Conservation (phyloP, 1,139 yeast species). For the Torulaspora globosa region DNA sequence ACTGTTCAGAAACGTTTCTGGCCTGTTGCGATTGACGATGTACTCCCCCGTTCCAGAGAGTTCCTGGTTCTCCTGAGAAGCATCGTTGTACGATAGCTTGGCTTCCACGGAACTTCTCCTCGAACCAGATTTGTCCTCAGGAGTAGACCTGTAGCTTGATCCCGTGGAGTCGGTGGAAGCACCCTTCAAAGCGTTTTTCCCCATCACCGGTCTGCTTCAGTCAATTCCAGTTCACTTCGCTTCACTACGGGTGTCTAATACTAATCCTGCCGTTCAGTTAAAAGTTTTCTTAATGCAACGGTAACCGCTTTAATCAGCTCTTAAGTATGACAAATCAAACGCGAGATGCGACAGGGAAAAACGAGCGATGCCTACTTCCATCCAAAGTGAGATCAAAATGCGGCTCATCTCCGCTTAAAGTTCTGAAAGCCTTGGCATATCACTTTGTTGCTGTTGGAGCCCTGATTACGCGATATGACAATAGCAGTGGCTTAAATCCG, state of each 20-base stretch:
- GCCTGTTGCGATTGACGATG: constrained; percentile 27
- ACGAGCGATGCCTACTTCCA: not conserved
- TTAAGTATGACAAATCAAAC: not conserved
- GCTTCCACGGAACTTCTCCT: constrained; percentile 3
- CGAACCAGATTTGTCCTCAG: constrained; percentile 1
- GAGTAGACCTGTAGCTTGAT: constrained; percentile 8
- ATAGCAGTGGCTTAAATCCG: not conserved
- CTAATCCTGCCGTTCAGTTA: no score
- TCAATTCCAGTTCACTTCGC: not conserved
- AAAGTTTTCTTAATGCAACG: not conserved
- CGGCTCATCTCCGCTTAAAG: not conserved
- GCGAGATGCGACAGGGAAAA: not conserved
- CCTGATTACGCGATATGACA: not conserved
- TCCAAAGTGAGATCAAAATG: not conserved
- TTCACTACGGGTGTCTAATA: no score
- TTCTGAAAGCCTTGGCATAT: not conserved
- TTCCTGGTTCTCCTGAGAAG: constrained; percentile 4
- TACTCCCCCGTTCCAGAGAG: constrained; percentile 24
- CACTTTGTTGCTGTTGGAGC: not conserved
- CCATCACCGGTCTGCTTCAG: not conserved
- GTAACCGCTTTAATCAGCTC: not conserved
- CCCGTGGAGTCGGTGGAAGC: not conserved
- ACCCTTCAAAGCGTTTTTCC: not conserved
- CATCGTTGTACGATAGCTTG: constrained; percentile 1
- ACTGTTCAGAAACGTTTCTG: constrained; percentile 32